Conservation (phyloP, 495 filamentous ascomycete species). For the Clavariopsis aquatica region DNA sequence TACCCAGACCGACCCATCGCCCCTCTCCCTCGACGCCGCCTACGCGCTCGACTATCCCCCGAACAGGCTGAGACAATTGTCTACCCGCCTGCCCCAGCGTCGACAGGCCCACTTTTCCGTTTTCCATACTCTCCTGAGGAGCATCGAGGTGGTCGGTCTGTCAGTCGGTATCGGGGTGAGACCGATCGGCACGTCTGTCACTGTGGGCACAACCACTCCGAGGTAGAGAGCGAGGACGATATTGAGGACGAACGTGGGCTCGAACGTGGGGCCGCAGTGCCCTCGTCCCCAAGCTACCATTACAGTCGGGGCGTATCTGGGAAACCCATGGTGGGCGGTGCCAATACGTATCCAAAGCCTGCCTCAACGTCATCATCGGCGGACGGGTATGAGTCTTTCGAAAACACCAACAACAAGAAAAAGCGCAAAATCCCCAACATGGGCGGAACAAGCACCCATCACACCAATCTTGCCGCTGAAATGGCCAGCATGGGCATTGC, state of each 20-base stretch:
- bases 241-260: constrained; percentile 15
- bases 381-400: constrained; percentile 95
- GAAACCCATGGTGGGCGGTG: constrained; percentile 4
- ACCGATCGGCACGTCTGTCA: constrained; percentile 39
- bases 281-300: constrained; percentile 41
- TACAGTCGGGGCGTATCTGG: constrained; percentile 22
- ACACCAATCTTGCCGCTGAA: constrained; percentile 61
- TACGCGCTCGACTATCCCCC: constrained; percentile 80
- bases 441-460: constrained; percentile 65
- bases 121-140: constrained; percentile 61
- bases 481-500: constrained; percentile 63
- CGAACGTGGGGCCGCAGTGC: constrained; percentile 21
- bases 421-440: constrained; percentile 96
- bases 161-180: constrained; percentile 41
- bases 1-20: constrained; percentile 91
- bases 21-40: constrained; percentile 82
- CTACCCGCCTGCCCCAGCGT: constrained; percentile 71
- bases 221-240: constrained; percentile 44
- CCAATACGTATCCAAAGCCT: constrained; percentile 37
- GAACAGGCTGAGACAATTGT: constrained; percentile 80
- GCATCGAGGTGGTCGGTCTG: constrained; percentile 37
- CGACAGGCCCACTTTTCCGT: constrained; percentile 70
- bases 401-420: constrained; percentile 99
- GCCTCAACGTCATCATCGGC: constrained; percentile 49
- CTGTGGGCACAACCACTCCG: constrained; percentile 36